Evolutionary conservation across 176 grass and related monocot species (phyloP).

Genomic region (Musa itinerans): DNA sequence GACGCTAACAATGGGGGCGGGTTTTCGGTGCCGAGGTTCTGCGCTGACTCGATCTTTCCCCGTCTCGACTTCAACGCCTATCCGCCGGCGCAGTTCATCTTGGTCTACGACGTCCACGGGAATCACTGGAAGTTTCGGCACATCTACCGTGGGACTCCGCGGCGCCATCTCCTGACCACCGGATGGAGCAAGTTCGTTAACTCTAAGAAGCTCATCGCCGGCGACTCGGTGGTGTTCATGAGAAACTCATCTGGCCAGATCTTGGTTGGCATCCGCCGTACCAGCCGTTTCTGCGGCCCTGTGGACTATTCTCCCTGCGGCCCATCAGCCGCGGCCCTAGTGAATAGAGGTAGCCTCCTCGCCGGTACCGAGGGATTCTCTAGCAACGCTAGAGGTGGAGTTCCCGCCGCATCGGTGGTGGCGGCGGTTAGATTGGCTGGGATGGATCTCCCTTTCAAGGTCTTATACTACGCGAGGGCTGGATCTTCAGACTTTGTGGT

Average conservation of each 20-base stretch:
- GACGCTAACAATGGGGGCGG: constrained; percentile 86
- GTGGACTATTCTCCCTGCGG: neutral
- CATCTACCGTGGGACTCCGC: constrained; percentile 73
- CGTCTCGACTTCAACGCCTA: constrained; percentile 35
- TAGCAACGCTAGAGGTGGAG: constrained; percentile 28
- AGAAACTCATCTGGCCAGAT: constrained; percentile 4
- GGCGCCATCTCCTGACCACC: constrained; percentile 75
- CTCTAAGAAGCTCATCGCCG: constrained; percentile 53
- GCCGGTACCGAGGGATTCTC: neutral
- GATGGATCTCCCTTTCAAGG: constrained; percentile 30
- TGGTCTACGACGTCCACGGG: constrained; percentile 32
- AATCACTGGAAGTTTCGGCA: constrained; percentile 38
- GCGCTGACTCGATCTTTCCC: constrained; percentile 59
- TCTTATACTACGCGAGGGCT: constrained; percentile 40
- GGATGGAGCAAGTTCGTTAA: constrained; percentile 79
- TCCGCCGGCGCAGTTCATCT: constrained; percentile 46
- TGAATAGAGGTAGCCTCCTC: neutral
- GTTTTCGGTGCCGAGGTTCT: constrained; percentile 65
- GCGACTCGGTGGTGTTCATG: constrained; percentile 56
- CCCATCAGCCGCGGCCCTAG: neutral
- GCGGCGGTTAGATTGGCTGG: constrained; percentile 30
- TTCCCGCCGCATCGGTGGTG: constrained; percentile 33
- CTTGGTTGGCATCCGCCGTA: constrained; percentile 34
- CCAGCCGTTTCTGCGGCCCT: constrained; percentile 14
- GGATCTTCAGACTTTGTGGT: constrained; percentile 55